phyloP scores from a whole-genome alignment of 371 early-diverging fungal genomes.

The Batrachochytrium dendrobatidis region DNA sequence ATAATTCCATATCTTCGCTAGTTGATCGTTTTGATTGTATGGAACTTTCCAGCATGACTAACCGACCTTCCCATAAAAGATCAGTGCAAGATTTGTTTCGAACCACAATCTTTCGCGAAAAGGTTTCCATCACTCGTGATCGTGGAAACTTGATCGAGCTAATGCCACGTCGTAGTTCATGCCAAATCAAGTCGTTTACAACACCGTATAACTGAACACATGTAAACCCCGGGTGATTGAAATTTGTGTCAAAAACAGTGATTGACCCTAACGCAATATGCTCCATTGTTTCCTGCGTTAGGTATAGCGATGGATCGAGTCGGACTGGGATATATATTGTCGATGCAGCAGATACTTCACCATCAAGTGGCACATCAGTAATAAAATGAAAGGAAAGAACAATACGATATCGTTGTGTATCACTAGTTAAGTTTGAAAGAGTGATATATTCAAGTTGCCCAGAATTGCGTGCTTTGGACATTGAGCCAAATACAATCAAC shows the following conservation, averaged over 20 bases:
- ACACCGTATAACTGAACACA: slow-evolving; percentile 26
- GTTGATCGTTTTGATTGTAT: background rate
- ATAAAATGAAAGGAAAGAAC: slow-evolving; percentile 35
- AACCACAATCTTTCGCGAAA: slow-evolving; percentile 24
- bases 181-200: slow-evolving; percentile 22
- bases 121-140: slow-evolving; percentile 32
- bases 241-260: slow-evolving; percentile 32
- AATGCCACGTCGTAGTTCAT: slow-evolving; percentile 21
- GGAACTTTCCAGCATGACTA: background rate
- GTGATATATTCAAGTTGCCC: slow-evolving; percentile 30
- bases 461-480: background rate
- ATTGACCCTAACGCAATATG: slow-evolving; percentile 31
- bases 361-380: slow-evolving; percentile 34
- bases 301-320: slow-evolving; percentile 1
- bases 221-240: slow-evolving; percentile 23
- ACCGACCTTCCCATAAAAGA: slow-evolving; percentile 32
- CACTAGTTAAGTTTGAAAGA: slow-evolving; percentile 28
- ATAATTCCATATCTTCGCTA: background rate
- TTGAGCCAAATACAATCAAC: slow-evolving; percentile 30
- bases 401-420: slow-evolving; percentile 31
- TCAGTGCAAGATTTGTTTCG: slow-evolving; percentile 37
- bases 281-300: slow-evolving; percentile 10
- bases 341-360: slow-evolving; percentile 28
- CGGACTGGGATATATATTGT: slow-evolving; percentile 35
- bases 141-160: slow-evolving; percentile 30